Evolutionary conservation across 352 stramenopile species (phyloP).

Genomic region (Thalassiosira mediterranea): DNA sequence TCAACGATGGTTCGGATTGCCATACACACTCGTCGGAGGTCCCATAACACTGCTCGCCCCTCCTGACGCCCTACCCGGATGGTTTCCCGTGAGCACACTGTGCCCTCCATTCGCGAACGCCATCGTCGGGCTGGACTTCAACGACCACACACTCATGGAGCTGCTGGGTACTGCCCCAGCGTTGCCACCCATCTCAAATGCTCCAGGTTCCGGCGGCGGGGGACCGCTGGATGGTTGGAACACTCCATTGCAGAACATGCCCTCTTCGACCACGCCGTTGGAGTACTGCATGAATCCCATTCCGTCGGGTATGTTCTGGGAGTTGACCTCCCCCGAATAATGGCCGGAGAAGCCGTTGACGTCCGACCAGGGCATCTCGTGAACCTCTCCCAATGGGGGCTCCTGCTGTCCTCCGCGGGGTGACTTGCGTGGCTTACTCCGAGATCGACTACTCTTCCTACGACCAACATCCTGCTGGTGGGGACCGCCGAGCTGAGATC

Average conservation of each 20-base stretch:
- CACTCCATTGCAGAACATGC: conserved; percentile 48
- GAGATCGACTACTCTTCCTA: not conserved
- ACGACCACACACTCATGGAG: conserved; percentile 45
- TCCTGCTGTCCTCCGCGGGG: not conserved
- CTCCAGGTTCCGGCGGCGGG: not conserved
- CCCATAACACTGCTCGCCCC: conserved; percentile 8
- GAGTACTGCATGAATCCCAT: conserved; percentile 47
- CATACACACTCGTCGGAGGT: conserved; percentile 15
- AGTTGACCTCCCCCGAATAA: conserved; percentile 47
- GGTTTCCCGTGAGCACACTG: conserved; percentile 9
- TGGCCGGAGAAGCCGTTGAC: conserved; percentile 45
- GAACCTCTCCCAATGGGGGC: conserved; percentile 8
- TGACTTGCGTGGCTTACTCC: not conserved
- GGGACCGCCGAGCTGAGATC: not conserved
- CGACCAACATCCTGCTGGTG: not conserved
- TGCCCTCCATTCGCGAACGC: conserved; percentile 17
- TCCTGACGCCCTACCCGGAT: not conserved
- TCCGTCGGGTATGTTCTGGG: conserved; percentile 34
- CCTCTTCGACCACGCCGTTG: conserved; percentile 53
- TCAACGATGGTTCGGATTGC: not conserved
- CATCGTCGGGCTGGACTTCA: conserved; percentile 48
- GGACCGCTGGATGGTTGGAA: conserved; percentile 28
- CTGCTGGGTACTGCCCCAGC: conserved; percentile 22
- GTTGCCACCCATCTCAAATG: not conserved
- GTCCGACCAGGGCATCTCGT: conserved; percentile 47